Percentiles rank a stretch among this genome's conserved stretches.
These are phyloP conservation scores for Coemansia sp. DNA, from an alignment of 192 early-diverging fungal genomes.

Conservation along the genomic window DNA sequence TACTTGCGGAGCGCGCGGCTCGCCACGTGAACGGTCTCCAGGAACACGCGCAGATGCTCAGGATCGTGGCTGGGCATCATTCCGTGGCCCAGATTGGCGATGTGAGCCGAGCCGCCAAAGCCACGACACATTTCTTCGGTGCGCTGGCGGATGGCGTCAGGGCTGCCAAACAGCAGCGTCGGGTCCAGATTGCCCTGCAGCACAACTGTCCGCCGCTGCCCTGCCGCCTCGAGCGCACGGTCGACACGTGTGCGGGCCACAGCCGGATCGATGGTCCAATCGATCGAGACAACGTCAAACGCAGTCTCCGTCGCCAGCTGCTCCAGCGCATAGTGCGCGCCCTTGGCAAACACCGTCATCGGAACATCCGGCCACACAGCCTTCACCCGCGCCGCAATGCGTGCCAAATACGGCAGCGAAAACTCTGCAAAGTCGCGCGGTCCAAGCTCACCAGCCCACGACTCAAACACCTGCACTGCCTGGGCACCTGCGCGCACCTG, in stretches of 20 bases:
- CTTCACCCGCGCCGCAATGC: conserved; percentile 81
- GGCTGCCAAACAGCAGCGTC: conserved; percentile 71
- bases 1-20: conserved; percentile 32
- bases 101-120: conserved; percentile 77
- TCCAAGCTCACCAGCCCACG: conserved; percentile 91
- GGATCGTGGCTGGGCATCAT: conserved; percentile 84
- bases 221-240: conserved; percentile 7
- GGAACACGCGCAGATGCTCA: conserved; percentile 66
- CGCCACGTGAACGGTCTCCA: conserved; percentile 66
- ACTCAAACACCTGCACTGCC: conserved; percentile 97
- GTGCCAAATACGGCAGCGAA: conserved; percentile 83
- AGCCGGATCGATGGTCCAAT: conserved; percentile 83
- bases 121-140: conserved; percentile 76
- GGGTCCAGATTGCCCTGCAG: conserved; percentile 98
- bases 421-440: conserved; percentile 79
- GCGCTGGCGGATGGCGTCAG: conserved; percentile 68
- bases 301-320: conserved; percentile 59
- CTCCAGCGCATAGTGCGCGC: conserved; percentile 86
- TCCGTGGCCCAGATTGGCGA: conserved; percentile 97
- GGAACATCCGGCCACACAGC: conserved; percentile 64
- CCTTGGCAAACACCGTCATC: conserved; percentile 89
- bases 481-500: conserved; percentile 97
- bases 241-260: conserved; percentile 31
- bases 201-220: conserved; percentile 16
- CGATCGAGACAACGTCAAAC: conserved; percentile 88